Evolutionary conservation across 2,329 filamentous ascomycete genomes (phyloP).

Genomic region (Botrytis sinoallii): DNA sequence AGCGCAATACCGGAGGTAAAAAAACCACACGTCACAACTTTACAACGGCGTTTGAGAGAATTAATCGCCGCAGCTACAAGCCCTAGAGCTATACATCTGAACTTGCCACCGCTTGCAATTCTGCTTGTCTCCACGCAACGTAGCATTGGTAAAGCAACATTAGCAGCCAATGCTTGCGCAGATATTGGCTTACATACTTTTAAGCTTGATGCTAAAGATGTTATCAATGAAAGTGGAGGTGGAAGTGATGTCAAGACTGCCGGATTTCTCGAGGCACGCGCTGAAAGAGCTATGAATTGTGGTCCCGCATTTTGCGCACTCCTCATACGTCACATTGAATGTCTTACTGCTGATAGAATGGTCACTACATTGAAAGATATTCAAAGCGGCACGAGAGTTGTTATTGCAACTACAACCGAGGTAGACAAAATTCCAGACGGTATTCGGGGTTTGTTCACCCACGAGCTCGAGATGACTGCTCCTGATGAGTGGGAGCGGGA

Average conservation of each 20-base stretch:
- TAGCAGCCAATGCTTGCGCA: conserved; percentile 72
- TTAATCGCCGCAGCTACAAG: conserved; percentile 87
- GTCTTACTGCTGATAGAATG: conserved; percentile 87
- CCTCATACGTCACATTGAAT: conserved; percentile 86
- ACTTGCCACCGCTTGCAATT: conserved; percentile 83
- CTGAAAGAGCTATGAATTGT: conserved; percentile 85
- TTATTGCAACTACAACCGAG: conserved; percentile 93
- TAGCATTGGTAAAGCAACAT: conserved; percentile 85
- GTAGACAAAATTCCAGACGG: conserved; percentile 92
- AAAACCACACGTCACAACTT: conserved; percentile 52
- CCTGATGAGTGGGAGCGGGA: conserved; percentile 92
- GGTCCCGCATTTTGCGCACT: conserved; percentile 79
- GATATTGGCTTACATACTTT: conserved; percentile 92
- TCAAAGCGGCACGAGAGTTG: conserved; percentile 71
- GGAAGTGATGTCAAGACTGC: conserved; percentile 94
- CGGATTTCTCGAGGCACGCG: conserved; percentile 80
- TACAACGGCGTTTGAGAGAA: conserved; percentile 73
- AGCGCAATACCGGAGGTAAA: conserved; percentile 45
- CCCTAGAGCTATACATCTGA: conserved; percentile 77
- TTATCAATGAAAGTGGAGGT: conserved; percentile 84
- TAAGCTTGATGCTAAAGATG: conserved; percentile 85
- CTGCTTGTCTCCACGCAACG: conserved; percentile 88
- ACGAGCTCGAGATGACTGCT: conserved; percentile 90
- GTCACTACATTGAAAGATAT: conserved; percentile 81
- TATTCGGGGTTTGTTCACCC: conserved; percentile 86